Evolutionary conservation across 805 yeast species (phyloP), one percentile per base, ranked within the genome.

Genomic region (Starmerella potacharoeniae): DNA sequence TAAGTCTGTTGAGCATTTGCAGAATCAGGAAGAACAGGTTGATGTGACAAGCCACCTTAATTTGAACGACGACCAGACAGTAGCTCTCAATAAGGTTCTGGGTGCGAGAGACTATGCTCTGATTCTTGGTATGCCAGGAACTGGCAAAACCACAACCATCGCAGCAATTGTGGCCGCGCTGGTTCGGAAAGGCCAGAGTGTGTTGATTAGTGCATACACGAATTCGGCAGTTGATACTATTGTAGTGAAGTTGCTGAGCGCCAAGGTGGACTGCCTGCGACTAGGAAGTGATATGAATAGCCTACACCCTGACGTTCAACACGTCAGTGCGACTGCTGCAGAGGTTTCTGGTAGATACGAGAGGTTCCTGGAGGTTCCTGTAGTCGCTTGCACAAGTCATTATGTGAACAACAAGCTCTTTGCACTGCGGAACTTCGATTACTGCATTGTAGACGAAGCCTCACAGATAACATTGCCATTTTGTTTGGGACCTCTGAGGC

Each of bases 221-320:
- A 95, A 93, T 66, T 86, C 97, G 0, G 97, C 98, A 0, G 97
- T 93, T 5, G 98, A 93, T 66, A 93, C 93, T 62, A 87, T 93
- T 51, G 70, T 91, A 52, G 69, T 86, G 43, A 93, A 93, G 66
- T 68, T 93, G n/a, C 65, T 71, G 44, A 72, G 73, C 30, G 71
- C 74, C 29, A 70, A 69, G 6, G 67, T 77, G 1, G 72, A 73
- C 5, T 77, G 90, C 16, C 67, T 88, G 13, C 71, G 98, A 56
- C 71, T 88, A 7, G 97, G 97, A 0, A 66, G 77, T 7, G 62
- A 55, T 37, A 36, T 31, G 16, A 16, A 8, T 8, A 31, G 34
- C 75, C 64, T 90, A 3, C 95, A 86, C 61, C 80, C 80, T 0
- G 79, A 75, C 11, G 77, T 86, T 3, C 73, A 70, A 50, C 71